Percentiles rank a stretch among this genome's conserved stretches.
phyloP scores from a whole-genome alignment of 805 yeast genomes.

The Zygosaccharomyces rouxii region DNA sequence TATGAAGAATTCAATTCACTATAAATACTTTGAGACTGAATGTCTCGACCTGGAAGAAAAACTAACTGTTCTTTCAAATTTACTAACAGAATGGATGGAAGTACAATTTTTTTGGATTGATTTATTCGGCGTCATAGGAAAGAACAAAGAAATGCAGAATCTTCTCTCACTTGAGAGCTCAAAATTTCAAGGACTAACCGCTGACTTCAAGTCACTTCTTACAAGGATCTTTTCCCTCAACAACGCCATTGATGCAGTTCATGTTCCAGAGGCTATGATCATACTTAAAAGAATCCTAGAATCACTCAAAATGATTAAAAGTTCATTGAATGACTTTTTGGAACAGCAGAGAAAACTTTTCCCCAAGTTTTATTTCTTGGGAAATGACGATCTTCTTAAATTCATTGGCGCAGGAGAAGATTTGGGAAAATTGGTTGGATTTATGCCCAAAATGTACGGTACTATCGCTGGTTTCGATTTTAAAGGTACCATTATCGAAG shows the following conservation, averaged over 20 bases:
- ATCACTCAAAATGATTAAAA: slow-evolving; percentile 53
- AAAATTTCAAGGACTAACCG: slow-evolving; percentile 57
- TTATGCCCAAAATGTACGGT: slow-evolving; percentile 65
- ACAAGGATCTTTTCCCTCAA: slow-evolving; percentile 46
- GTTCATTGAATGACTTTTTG: slow-evolving; percentile 68
- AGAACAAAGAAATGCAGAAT: slow-evolving; percentile 52
- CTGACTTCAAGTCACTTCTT: slow-evolving; percentile 54
- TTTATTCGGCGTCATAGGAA: slow-evolving; percentile 69
- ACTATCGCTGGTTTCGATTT: slow-evolving; percentile 49
- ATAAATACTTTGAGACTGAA: slow-evolving; percentile 54
- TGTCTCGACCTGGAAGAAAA: slow-evolving; percentile 51
- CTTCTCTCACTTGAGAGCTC: slow-evolving; percentile 66
- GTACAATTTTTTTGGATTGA: slow-evolving; percentile 89
- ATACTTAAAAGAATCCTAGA: slow-evolving; percentile 50
- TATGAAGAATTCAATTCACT: slow-evolving; percentile 68
- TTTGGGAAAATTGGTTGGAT: slow-evolving; percentile 46
- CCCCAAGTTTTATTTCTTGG: slow-evolving; percentile 81
- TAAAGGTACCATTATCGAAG: slow-evolving; percentile 39
- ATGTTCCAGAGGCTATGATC: slow-evolving; percentile 45
- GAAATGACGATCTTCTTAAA: slow-evolving; percentile 85
- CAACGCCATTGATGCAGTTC: slow-evolving; percentile 51
- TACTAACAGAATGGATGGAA: slow-evolving; percentile 72
- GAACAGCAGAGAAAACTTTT: slow-evolving; percentile 74
- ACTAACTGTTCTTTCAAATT: slow-evolving; percentile 45
- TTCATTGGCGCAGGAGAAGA: slow-evolving; percentile 64